phyloP scores from a whole-genome alignment of 179 eudicot species.

The Beta macrorhiza region DNA sequence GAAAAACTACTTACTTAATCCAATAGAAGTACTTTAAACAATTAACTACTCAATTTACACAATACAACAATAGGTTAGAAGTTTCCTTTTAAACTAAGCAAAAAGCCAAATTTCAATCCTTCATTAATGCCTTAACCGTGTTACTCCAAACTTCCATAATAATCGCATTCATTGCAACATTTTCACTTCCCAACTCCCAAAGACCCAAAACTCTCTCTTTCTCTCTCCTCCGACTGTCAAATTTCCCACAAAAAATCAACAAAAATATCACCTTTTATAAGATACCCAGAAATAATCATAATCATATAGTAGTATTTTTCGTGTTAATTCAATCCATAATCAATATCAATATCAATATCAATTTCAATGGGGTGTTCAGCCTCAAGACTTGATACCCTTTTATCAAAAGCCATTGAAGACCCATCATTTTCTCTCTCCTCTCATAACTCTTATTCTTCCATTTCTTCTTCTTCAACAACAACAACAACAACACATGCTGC shows the following conservation, averaged over 20 bases:
- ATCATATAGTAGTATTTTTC: too few relatives aligned
- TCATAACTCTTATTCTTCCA: constrained; percentile 7
- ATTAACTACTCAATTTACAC: too few relatives aligned
- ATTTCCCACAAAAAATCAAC: too few relatives aligned
- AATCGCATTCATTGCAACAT: constrained; percentile 23
- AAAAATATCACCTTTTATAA: neutral
- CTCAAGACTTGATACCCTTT: constrained; percentile 30
- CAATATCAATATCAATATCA: too few relatives aligned
- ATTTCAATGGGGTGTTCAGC: constrained; percentile 42
- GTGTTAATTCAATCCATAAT: neutral
- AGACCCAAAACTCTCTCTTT: neutral
- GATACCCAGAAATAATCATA: neutral
- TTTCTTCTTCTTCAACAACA: neutral
- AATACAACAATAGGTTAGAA: neutral
- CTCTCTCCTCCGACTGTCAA: constrained; percentile 2
- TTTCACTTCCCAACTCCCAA: neutral
- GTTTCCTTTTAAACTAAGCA: constrained; percentile 15
- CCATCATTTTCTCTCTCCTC: constrained; percentile 22
- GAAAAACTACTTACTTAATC: neutral
- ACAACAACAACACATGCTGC: neutral
- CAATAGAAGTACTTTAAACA: neutral
- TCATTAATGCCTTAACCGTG: neutral
- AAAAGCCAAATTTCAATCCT: neutral
- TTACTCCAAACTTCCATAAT: constrained; percentile 21
- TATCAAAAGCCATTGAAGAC: constrained; percentile 41